These are phyloP conservation scores for Chrysoporthe austroafricana DNA, from an alignment of 2,329 filamentous ascomycete genomes.

Conservation along the genomic window DNA sequence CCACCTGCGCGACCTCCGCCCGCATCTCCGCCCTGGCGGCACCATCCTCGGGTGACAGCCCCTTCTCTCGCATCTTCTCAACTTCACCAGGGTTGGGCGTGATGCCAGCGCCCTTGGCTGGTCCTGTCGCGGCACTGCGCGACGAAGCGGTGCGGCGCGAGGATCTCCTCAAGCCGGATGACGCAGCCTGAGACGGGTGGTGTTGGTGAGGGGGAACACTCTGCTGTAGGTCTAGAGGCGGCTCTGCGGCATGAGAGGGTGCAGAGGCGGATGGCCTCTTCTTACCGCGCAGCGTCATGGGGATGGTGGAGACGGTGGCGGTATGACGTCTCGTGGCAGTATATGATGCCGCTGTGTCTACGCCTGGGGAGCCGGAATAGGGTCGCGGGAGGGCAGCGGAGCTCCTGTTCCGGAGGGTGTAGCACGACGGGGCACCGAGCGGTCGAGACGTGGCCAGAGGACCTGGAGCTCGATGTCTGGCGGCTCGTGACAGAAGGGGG, in stretches of 20 bases:
- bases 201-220: background rate
- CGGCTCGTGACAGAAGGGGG: constrained; percentile 1
- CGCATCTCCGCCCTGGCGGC: background rate
- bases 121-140: background rate
- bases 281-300: constrained; percentile 22
- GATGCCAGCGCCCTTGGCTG: background rate
- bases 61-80: constrained; percentile 8
- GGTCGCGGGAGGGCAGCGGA: constrained; percentile 4
- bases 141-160: constrained; percentile 12
- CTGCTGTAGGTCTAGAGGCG: background rate
- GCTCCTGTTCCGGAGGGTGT: constrained; percentile 8
- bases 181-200: background rate
- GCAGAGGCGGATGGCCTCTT: constrained; percentile 5
- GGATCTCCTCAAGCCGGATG: constrained; percentile 14
- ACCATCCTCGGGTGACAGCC: background rate
- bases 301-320: constrained; percentile 9
- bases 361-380: background rate
- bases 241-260: background rate
- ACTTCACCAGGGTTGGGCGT: background rate
- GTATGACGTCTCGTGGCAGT: constrained; percentile 22
- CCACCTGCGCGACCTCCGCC: constrained; percentile 28
- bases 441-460: background rate
- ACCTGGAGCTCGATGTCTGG: constrained; percentile 18
- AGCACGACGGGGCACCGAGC: background rate
- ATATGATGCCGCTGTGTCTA: background rate